These are phyloP conservation scores for Vachellia collinsii DNA, from an alignment of 306 rosid species.

Conservation along the genomic window DNA sequence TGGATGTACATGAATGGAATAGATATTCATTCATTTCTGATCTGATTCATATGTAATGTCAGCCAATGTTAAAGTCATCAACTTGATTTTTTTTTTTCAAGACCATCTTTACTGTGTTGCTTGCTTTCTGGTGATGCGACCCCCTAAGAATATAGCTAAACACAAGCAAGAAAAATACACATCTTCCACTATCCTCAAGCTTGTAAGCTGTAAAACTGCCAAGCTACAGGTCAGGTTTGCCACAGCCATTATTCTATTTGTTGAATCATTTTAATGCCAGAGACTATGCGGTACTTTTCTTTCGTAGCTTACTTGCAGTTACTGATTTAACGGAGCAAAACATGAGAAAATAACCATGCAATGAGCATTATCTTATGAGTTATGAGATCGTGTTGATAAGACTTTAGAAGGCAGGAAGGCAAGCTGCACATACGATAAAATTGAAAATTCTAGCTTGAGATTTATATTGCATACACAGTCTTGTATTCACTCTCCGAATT, in stretches of 20 bases:
- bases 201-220: not conserved
- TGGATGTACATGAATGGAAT: not conserved
- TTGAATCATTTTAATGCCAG: not conserved
- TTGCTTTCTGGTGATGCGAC: not conserved
- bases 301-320: not conserved
- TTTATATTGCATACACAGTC: slow-evolving; percentile 76
- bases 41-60: slow-evolving; percentile 31
- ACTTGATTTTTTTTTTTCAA: not conserved
- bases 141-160: not conserved
- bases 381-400: not conserved
- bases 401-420: not conserved
- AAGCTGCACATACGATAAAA: not conserved
- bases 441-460: slow-evolving; percentile 10
- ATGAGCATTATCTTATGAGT: not conserved
- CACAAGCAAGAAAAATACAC: not conserved
- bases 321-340: not conserved
- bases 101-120: slow-evolving; percentile 33
- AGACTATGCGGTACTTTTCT: not conserved
- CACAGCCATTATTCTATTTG: not conserved
- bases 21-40: not conserved
- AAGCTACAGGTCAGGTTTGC: not conserved
- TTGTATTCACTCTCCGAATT: slow-evolving; percentile 62
- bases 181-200: not conserved
- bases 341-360: not conserved
- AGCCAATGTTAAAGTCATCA: slow-evolving; percentile 28